Evolutionary conservation across 306 rosid species (phyloP).

Genomic region (Gillenia trifoliata): DNA sequence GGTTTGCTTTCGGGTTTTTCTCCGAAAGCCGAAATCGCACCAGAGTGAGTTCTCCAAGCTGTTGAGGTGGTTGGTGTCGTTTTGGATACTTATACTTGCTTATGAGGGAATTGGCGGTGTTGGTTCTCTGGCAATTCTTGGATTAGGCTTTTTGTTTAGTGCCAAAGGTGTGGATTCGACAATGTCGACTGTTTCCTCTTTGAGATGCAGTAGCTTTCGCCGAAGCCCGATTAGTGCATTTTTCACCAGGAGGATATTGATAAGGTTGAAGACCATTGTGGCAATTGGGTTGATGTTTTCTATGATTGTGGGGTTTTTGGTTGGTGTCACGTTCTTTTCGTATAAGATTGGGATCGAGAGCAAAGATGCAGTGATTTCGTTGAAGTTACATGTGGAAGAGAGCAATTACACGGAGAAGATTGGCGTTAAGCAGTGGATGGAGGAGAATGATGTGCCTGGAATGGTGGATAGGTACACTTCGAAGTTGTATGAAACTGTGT

Average conservation of each 20-base stretch:
- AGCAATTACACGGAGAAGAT: slow-evolving; percentile 81
- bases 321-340: slow-evolving; percentile 70
- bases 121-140: slow-evolving; percentile 55
- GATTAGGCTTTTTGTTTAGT: slow-evolving; percentile 61
- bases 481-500: slow-evolving; percentile 69
- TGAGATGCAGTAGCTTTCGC: slow-evolving; percentile 66
- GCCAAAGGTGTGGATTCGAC: slow-evolving; percentile 65
- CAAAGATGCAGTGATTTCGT: slow-evolving; percentile 78
- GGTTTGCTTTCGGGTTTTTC: slow-evolving; percentile 34
- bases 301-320: slow-evolving; percentile 75
- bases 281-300: slow-evolving; percentile 74
- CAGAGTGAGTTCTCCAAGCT: slow-evolving; percentile 64
- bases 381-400: slow-evolving; percentile 75
- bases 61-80: slow-evolving; percentile 70
- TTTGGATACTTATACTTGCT: slow-evolving; percentile 62
- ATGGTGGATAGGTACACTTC: slow-evolving; percentile 76
- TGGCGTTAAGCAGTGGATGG: slow-evolving; percentile 90
- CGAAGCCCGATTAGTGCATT: slow-evolving; percentile 59
- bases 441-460: slow-evolving; percentile 87
- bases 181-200: slow-evolving; percentile 65
- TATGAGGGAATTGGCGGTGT: slow-evolving; percentile 67
- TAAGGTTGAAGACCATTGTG: slow-evolving; percentile 57
- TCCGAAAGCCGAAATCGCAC: slow-evolving; percentile 49
- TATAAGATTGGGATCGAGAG: slow-evolving; percentile 94
- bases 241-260: slow-evolving; percentile 65